phyloP scores from a whole-genome alignment of 2,329 filamentous ascomycete genomes.

The Ramularia endophylla region DNA sequence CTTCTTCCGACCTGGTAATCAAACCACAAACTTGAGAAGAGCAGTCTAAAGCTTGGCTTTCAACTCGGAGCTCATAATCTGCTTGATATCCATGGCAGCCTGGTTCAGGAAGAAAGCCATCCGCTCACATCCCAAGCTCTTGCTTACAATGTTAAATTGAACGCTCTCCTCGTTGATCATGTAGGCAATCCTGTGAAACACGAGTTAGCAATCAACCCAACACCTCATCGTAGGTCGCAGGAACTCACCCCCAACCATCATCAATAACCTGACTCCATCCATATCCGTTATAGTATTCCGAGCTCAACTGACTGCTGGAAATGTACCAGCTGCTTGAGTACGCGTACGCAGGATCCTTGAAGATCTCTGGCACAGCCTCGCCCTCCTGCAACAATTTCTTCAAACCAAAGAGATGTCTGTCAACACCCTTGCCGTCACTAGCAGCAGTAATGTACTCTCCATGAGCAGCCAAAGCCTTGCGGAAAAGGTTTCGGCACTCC shows the following conservation, averaged over 20 bases:
- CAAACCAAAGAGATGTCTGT: constrained; percentile 93
- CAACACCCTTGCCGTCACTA: constrained; percentile 86
- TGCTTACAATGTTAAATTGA: constrained; percentile 97
- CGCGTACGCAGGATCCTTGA: constrained; percentile 74
- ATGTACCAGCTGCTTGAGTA: constrained; percentile 90
- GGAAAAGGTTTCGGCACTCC: constrained; percentile 68
- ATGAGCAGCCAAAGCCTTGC: constrained; percentile 73
- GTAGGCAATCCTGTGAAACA: constrained; percentile 66
- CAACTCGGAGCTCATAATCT: constrained; percentile 68
- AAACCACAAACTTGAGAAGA: too few relatives aligned
- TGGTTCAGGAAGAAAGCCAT: constrained; percentile 98
- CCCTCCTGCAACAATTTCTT: constrained; percentile 81
- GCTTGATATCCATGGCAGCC: constrained; percentile 82
- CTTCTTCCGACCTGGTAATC: too few relatives aligned
- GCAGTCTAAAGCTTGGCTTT: constrained; percentile 4
- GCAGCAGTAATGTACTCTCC: constrained; percentile 87
- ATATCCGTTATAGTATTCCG: constrained; percentile 98
- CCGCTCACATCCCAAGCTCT: constrained; percentile 79
- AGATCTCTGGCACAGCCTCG: constrained; percentile 76
- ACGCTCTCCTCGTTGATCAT: constrained; percentile 99
- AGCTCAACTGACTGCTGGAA: constrained; percentile 81
- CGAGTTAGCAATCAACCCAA: constrained; percentile 15
- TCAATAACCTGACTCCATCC: constrained; percentile 98
- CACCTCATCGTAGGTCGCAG: neutral
- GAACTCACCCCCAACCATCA: constrained; percentile 68